A percentile compares a stretch with the other conserved stretches of the same genome.
Conservation (phyloP, 345 rosid species). For the Salix brachista region DNA sequence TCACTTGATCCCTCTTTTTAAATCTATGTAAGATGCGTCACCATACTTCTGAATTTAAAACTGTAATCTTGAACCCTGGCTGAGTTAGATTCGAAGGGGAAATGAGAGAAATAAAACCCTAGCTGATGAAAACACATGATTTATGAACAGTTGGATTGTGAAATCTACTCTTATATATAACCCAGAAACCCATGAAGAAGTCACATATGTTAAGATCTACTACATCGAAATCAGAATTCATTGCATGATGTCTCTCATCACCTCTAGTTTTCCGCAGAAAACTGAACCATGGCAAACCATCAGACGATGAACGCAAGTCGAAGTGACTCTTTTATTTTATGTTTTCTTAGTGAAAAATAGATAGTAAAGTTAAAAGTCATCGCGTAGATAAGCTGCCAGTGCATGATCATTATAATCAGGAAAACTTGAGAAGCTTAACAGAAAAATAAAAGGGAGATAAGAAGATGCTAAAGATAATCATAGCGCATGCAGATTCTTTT, state of each 20-base stretch:
- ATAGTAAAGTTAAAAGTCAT: neutral
- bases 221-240: neutral
- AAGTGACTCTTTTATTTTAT: neutral
- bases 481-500: neutral
- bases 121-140: neutral
- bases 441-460: neutral
- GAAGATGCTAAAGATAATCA: neutral
- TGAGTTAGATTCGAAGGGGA: neutral
- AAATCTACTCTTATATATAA: neutral
- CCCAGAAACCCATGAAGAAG: neutral
- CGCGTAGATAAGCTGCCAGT: neutral
- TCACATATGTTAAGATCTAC: neutral
- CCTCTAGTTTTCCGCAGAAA: neutral
- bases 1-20: neutral
- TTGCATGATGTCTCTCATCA: neutral
- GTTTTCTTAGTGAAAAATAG: neutral
- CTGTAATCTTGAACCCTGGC: neutral
- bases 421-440: neutral
- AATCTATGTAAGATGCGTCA: neutral
- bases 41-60: neutral
- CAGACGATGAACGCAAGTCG: neutral
- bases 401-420: neutral
- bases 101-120: slow-evolving; percentile 8
- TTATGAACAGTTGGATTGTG: neutral
- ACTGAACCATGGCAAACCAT: neutral